Base-by-base conservation (phyloP, 805 yeast species). In the Hyphopichia homilentoma region DNA sequence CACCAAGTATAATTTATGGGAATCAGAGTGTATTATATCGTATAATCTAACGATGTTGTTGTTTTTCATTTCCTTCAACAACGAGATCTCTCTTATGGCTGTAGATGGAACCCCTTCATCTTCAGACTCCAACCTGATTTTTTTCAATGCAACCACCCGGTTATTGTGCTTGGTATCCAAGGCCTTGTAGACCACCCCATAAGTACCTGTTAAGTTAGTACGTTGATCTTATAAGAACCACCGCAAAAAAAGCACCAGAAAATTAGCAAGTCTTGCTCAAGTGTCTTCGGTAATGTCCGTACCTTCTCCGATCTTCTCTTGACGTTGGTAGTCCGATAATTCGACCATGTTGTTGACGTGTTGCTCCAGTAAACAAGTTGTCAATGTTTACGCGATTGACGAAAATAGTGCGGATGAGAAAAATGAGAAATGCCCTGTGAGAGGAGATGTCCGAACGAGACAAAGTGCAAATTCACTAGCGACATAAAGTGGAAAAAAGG, bases 21-120 rank as follows among this genome's bases (percentile, higher is more conserved):
- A 76, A 57, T 90, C 97, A 2, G 96, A 84, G 58, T 93, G 98
- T 40, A 93, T 94, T 43, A 93, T 93, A 59, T 93, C 96, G 58
- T 81, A 86, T 26, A 93, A 70, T 29, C 95, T 71, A 16, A 93
- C 97, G 32, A 90, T 89, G 59, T 90, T 88, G 40, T 87, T 95
- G 61, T 93, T 96, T 43, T 86, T 77, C 73, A 93, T 73, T 57
- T 93, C 98, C 57, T 93, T 90, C 60, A 93, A 73, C 28, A 93
- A 70, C 2, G 97, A 90, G 47, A 93, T 93, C 56, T 93, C 98
- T 48, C 98, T 74, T 38, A 93, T 93, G 5, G 98, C 97, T 0
- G 98, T 93, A 2, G 97, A 88, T 2, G 98, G 98, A 15, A 94
- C 97, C 13, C 98, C 98, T 58, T 93, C 98, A 58, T 87, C 95